Percentiles rank a stretch among this genome's conserved stretches.
These are phyloP conservation scores for Pyrenophora teres DNA, from an alignment of 2,329 filamentous ascomycete genomes.

Conservation along the genomic window DNA sequence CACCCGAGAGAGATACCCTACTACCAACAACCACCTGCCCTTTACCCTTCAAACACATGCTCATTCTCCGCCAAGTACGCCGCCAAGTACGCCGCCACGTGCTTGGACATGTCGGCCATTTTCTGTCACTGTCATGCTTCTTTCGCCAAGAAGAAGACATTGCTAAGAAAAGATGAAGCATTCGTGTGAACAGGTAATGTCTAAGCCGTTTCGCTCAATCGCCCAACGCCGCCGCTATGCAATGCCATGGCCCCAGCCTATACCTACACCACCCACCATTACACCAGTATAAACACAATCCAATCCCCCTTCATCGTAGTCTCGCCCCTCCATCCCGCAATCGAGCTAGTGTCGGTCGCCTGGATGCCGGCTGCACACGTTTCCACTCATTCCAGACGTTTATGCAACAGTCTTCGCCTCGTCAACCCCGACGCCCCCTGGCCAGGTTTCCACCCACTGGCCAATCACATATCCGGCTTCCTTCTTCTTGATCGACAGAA, in stretches of 20 bases:
- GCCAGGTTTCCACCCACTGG: slow-evolving; percentile 24
- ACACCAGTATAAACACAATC: slow-evolving; percentile 7
- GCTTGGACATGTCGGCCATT: no score
- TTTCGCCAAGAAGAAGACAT: no score
- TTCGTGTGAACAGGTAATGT: slow-evolving; percentile 1
- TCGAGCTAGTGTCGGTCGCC: slow-evolving; percentile 9
- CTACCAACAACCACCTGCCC: no score
- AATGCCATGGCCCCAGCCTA: slow-evolving; percentile 13
- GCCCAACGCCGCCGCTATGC: slow-evolving; percentile 43
- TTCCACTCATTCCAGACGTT: slow-evolving; percentile 35
- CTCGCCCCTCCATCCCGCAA: background rate
- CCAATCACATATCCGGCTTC: slow-evolving; percentile 22
- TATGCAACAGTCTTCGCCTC: slow-evolving; percentile 38
- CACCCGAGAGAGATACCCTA: no score
- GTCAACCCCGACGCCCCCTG: slow-evolving; percentile 22
- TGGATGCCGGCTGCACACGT: slow-evolving; percentile 19
- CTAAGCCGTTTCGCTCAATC: slow-evolving; percentile 4
- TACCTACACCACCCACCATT: slow-evolving; percentile 7
- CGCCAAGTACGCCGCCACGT: background rate
- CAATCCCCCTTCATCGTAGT: slow-evolving; percentile 4
- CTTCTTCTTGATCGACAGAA: slow-evolving; percentile 11
- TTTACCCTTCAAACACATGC: background rate
- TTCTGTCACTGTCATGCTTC: no score
- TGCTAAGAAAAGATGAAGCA: background rate
- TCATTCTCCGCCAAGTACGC: background rate